Base-by-base conservation (phyloP, 148 eudicot genomes). In the Rheum nobile region DNA sequence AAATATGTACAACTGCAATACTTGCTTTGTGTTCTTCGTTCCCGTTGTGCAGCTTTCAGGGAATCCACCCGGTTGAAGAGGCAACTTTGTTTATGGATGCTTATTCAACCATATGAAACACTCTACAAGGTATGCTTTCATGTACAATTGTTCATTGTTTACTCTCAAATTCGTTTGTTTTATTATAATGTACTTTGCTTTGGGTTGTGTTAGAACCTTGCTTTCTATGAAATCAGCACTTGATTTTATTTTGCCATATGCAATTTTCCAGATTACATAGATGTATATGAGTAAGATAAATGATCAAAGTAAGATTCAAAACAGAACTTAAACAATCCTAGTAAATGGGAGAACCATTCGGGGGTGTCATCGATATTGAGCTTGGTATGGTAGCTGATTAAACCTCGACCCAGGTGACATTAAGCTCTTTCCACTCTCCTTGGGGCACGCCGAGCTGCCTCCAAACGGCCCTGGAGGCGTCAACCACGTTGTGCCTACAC, bases 401-500 rank as follows among this genome's bases (percentile, higher is more conserved):
- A 41, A 43, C 48, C 46, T 71, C 73, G 8, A 16, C 8, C 73
- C 73, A 71, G 26, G 73, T 71, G n/a, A 71, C 73, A 24, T 71
- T 71, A 12, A 71, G 46, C 32, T 71, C 48, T 38, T 43, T 43
- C 73, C 73, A 71, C 48, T 71, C 73, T 22, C 48, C 73, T 17
- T 71, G 31, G 19, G 73, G 73, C 1, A 71, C 4, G 3, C 48
- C 48, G 13, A 71, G 47, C 50, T 71, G 16, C 73, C 13, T 71
- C 73, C 73, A 71, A 21, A 71, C 73, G 6, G 48, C 73, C 17
- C 37, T 39, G 2, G 73, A 71, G 41, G 73, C 87, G 71, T 84
- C 83, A 8, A 84, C 78, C 1, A 63, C 77, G 47, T 80, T 80
- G 22, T 78, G 71, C 57, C 72, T 41, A 21, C 84, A 84, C 0